These are phyloP conservation scores for Candida chauliodis DNA, from an alignment of 805 yeast species.

Conservation along the genomic window DNA sequence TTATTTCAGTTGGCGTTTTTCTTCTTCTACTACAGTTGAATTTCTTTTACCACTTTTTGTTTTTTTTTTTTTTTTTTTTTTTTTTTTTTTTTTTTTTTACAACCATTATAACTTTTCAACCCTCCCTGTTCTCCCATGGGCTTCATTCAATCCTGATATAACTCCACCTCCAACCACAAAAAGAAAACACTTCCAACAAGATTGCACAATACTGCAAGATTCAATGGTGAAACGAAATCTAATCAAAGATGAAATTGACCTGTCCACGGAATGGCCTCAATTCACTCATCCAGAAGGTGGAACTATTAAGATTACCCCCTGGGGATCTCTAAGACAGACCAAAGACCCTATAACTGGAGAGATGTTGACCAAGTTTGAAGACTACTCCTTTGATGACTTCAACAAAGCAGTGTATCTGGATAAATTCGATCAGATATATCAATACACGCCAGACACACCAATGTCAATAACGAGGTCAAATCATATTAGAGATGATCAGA, in stretches of 20 bases:
- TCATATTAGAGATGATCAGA: not conserved
- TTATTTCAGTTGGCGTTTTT: too few species aligned
- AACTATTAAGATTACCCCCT: constrained; percentile 55
- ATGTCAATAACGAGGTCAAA: constrained; percentile 16
- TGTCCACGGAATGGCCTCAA: constrained; percentile 45
- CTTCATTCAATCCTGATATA: not conserved
- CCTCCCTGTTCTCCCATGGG: not conserved
- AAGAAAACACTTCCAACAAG: constrained; percentile 1
- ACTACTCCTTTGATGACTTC: constrained; percentile 27
- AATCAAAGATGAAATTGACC: constrained; percentile 10
- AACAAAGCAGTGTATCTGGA: constrained; percentile 2
- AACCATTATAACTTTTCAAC: not conserved
- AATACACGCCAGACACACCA: constrained; percentile 22
- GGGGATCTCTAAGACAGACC: constrained; percentile 54
- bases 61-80: constrained; percentile 1
- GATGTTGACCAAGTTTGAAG: constrained; percentile 46
- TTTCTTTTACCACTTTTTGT: too few species aligned
- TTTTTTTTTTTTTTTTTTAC: not conserved
- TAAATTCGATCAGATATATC: constrained; percentile 7
- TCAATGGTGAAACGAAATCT: not conserved
- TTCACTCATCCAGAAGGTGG: constrained; percentile 64
- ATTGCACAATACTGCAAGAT: not conserved
- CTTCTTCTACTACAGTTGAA: too few species aligned
- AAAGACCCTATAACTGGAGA: constrained; percentile 40
- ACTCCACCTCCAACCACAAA: not conserved